Conservation (phyloP, 164 flowering plant species). For the Annona squamosa region DNA sequence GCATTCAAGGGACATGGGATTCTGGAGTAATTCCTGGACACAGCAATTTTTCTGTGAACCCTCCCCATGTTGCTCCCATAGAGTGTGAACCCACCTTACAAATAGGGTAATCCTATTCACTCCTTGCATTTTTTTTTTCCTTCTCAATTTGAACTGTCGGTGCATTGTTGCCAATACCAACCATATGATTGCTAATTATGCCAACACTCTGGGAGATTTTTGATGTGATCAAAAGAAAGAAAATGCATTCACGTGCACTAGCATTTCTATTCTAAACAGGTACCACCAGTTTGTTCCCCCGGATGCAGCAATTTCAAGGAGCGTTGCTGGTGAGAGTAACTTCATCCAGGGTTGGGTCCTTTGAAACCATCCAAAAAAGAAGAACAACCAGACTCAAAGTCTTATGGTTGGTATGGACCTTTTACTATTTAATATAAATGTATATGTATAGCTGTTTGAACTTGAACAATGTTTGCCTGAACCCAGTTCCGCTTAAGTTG, state of each 20-base stretch:
- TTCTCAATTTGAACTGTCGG: no score
- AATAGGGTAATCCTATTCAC: conserved; percentile 48
- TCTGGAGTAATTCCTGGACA: conserved; percentile 33
- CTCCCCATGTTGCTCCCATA: conserved; percentile 38
- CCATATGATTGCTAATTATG: no score
- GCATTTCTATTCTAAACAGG: conserved; percentile 16
- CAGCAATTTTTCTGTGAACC: conserved; percentile 36
- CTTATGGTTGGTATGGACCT: conserved; percentile 3
- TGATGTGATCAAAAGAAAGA: background rate
- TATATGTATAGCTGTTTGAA: conserved; percentile 5
- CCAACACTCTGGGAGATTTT: no score
- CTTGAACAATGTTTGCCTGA: background rate
- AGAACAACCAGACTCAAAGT: conserved; percentile 3
- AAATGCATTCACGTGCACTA: background rate
- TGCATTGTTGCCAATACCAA: no score
- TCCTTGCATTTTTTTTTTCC: background rate
- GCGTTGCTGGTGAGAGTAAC: conserved; percentile 24
- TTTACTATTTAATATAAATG: no score
- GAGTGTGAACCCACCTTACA: conserved; percentile 62
- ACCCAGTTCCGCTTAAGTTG: background rate
- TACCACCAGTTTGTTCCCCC: conserved; percentile 28
- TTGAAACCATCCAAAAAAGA: conserved; percentile 6
- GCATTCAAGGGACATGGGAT: conserved; percentile 51
- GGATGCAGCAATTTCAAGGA: conserved; percentile 21
- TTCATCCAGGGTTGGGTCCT: conserved; percentile 36